phyloP scores from a whole-genome alignment of 768 basidiomycete species.

The Trametes coccinea region DNA sequence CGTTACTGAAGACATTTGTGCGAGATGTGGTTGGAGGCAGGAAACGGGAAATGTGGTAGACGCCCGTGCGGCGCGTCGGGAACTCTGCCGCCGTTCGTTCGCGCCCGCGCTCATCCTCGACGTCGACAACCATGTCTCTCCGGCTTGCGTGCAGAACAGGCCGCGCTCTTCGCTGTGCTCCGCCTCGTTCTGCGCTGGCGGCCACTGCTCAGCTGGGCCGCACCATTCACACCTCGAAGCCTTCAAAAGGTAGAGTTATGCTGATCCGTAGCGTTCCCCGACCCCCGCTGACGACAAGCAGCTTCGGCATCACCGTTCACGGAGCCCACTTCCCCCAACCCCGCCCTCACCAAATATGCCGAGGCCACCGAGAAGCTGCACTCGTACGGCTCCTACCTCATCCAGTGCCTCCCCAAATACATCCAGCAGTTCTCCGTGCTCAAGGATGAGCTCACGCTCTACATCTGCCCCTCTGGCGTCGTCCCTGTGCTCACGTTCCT shows the following conservation, averaged over 20 bases:
- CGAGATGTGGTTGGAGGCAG: constrained; percentile 12
- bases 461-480: constrained; percentile 79
- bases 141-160: constrained; percentile 46
- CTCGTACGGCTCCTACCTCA: constrained; percentile 90
- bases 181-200: constrained; percentile 36
- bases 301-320: constrained; percentile 79
- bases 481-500: constrained; percentile 88
- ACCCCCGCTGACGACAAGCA: constrained; percentile 27
- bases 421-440: constrained; percentile 97
- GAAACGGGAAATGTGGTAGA: background rate
- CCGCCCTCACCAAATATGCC: constrained; percentile 68
- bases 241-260: constrained; percentile 46
- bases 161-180: constrained; percentile 43
- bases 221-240: constrained; percentile 41
- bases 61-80: constrained; percentile 17
- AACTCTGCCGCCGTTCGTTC: constrained; percentile 7
- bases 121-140: constrained; percentile 43
- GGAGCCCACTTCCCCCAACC: constrained; percentile 89
- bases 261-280: background rate
- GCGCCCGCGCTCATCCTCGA: constrained; percentile 20
- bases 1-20: constrained; percentile 20
- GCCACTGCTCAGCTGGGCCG: constrained; percentile 35
- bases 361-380: constrained; percentile 80
- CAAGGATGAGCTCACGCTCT: constrained; percentile 93
- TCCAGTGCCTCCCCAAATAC: constrained; percentile 92